Conservation (phyloP, 78 protist genomes). For the Anaeramoeba flamelloides region DNA sequence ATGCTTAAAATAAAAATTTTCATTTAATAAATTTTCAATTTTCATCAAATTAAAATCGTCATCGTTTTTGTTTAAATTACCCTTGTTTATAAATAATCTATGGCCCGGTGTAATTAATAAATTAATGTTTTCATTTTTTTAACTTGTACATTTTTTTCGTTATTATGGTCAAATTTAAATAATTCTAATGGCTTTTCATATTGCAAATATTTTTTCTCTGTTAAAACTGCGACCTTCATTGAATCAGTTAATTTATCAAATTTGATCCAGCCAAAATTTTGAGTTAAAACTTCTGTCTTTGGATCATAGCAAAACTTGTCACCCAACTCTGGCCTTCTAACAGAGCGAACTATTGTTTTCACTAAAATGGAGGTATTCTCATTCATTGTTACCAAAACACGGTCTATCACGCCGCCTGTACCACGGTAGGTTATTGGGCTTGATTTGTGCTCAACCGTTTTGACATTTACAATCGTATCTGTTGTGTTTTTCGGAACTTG, state of each 20-base stretch:
- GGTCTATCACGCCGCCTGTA: background rate
- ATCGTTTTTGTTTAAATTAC: too few species aligned
- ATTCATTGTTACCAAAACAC: background rate
- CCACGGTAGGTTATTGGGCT: background rate
- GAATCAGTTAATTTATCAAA: background rate
- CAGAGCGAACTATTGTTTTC: background rate
- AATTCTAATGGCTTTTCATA: background rate
- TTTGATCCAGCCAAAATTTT: background rate
- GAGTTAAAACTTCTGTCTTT: background rate
- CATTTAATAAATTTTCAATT: too few species aligned
- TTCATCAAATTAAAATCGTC: too few species aligned
- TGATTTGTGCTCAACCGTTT: background rate
- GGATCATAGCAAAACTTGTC: constrained; percentile 81
- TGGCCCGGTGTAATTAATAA: background rate
- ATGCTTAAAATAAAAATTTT: too few species aligned
- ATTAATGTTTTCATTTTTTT: background rate
- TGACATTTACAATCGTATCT: constrained; percentile 7
- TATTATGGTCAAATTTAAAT: background rate
- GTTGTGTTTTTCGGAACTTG: constrained; percentile 15
- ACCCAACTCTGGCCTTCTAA: constrained; percentile 82
- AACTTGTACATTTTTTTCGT: background rate
- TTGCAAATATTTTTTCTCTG: background rate
- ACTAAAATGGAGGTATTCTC: background rate
- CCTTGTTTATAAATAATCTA: background rate
- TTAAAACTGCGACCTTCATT: background rate